Evolutionary conservation across 305 asterid genomes (phyloP).

Genomic region (Fraxinus dipetala): DNA sequence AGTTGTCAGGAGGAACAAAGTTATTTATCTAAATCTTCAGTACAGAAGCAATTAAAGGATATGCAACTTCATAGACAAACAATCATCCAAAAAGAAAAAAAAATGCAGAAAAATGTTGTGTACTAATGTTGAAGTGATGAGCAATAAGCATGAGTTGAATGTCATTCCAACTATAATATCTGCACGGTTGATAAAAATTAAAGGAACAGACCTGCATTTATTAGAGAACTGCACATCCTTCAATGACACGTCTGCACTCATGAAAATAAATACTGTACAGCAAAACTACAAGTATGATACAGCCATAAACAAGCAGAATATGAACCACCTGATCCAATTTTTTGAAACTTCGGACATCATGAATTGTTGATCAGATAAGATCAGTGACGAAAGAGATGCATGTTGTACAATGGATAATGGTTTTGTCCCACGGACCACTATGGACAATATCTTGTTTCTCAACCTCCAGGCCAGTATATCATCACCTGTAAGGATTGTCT

Average conservation of each 20-base stretch:
- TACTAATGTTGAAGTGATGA: background rate
- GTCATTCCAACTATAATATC: background rate
- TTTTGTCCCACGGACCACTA: background rate
- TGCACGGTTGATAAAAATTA: background rate
- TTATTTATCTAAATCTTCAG: background rate
- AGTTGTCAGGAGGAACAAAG: background rate
- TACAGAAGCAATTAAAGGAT: background rate
- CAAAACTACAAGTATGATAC: constrained; percentile 31
- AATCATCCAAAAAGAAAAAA: background rate
- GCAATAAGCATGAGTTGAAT: background rate
- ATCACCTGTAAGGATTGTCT: constrained; percentile 14
- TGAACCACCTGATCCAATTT: constrained; percentile 25
- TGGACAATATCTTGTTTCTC: constrained; percentile 8
- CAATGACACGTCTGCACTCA: constrained; percentile 24
- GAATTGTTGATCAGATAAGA: constrained; percentile 19
- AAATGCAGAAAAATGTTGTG: background rate
- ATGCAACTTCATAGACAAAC: background rate
- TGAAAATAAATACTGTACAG: constrained; percentile 36
- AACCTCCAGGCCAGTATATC: constrained; percentile 9
- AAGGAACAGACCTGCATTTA: constrained; percentile 22
- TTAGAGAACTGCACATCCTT: constrained; percentile 24
- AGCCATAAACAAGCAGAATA: constrained; percentile 24
- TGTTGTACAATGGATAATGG: background rate
- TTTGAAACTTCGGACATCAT: constrained; percentile 12
- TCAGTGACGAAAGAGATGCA: background rate